These are phyloP conservation scores for Cutaneotrichosporon spelunceum DNA, from an alignment of 1,284 basidiomycete species.

Conservation along the genomic window DNA sequence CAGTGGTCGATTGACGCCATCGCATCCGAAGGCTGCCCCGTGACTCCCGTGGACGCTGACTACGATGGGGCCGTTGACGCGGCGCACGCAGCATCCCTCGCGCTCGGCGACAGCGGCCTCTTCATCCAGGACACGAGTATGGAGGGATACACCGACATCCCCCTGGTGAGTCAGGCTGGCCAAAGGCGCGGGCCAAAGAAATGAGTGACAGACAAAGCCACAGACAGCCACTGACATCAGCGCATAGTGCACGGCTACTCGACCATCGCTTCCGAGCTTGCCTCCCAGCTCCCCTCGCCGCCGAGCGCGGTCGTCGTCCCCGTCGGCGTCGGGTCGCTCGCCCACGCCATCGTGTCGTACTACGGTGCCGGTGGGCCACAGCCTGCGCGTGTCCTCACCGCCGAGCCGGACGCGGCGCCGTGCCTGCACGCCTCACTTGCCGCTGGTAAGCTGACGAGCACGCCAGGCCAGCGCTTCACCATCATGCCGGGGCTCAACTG, in stretches of 20 bases:
- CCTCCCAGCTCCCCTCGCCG: background rate
- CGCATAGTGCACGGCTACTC: slow-evolving; percentile 20
- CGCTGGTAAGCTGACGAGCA: background rate
- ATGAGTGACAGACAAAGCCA: too few relatives aligned
- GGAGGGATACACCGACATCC: slow-evolving; percentile 17
- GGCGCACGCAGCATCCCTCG: slow-evolving; percentile 7
- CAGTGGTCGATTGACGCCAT: slow-evolving; percentile 20
- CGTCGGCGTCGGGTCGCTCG: slow-evolving; percentile 23
- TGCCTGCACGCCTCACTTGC: slow-evolving; percentile 17
- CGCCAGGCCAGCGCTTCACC: slow-evolving; percentile 12
- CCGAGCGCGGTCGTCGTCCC: slow-evolving; percentile 20
- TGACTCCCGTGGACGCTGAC: slow-evolving; percentile 14
- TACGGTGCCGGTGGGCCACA: background rate
- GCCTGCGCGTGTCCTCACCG: slow-evolving; percentile 16
- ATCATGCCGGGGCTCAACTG: slow-evolving; percentile 24
- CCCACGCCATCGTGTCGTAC: slow-evolving; percentile 20
- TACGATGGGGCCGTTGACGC: slow-evolving; percentile 20
- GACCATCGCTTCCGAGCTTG: slow-evolving; percentile 14
- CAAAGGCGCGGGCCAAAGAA: too few relatives aligned
- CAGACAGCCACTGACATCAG: slow-evolving; percentile 8
- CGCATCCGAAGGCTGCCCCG: slow-evolving; percentile 15
- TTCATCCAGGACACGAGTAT: slow-evolving; percentile 23
- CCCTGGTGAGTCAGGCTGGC: slow-evolving; percentile 16
- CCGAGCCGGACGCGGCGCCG: slow-evolving; percentile 22
- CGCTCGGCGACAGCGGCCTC: slow-evolving; percentile 5